Conservation (phyloP, 202 grass and related monocot genomes). For the Dendrocalamus latiflorus region DNA sequence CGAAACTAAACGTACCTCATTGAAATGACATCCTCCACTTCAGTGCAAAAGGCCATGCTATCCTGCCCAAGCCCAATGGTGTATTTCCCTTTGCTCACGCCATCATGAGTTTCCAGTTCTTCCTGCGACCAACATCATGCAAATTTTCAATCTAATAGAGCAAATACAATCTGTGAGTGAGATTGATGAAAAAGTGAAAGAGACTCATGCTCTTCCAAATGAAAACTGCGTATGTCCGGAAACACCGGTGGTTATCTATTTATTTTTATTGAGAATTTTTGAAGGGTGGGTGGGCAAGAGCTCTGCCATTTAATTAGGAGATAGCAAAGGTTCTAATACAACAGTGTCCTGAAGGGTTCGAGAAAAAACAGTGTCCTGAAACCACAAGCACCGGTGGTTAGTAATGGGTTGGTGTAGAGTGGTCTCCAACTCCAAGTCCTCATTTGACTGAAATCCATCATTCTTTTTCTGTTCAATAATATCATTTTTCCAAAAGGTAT, state of each 20-base stretch:
- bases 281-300: too few species aligned
- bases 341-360: too few species aligned
- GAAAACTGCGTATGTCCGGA: background rate
- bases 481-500: background rate
- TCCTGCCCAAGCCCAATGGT: constrained; percentile 86
- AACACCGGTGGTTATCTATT: too few species aligned
- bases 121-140: constrained; percentile 33
- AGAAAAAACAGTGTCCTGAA: too few species aligned
- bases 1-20: constrained; percentile 48
- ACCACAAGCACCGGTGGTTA: too few species aligned
- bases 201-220: background rate
- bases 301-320: too few species aligned
- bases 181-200: background rate
- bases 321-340: too few species aligned
- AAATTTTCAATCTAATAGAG: background rate
- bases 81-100: constrained; percentile 73
- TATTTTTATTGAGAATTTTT: too few species aligned
- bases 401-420: background rate
- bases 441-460: background rate
- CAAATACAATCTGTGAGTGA: background rate
- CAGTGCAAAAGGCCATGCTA: constrained; percentile 78
- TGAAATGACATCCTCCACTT: constrained; percentile 77
- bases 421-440: background rate
- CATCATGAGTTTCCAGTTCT: constrained; percentile 63
- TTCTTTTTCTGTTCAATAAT: background rate